phyloP scores from a whole-genome alignment of 345 rosid genomes.

The Cardamine occulta region DNA sequence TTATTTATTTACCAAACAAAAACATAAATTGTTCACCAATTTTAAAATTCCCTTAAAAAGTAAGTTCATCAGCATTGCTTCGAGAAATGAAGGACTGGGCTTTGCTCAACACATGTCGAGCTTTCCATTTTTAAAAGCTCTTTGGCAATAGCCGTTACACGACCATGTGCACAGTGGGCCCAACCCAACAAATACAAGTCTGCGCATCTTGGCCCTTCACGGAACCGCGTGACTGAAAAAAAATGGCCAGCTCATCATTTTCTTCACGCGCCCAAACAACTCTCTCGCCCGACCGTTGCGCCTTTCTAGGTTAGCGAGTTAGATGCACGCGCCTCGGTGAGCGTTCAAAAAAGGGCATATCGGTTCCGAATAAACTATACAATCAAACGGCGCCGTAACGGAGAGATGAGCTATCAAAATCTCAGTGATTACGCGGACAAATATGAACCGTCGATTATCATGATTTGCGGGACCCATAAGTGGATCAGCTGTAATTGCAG shows the following conservation, averaged over 20 bases:
- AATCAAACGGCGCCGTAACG: constrained; percentile 37
- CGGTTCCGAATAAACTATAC: constrained; percentile 19
- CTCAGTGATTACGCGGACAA: constrained; percentile 4
- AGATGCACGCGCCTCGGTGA: constrained; percentile 29
- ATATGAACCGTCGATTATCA: constrained; percentile 29
- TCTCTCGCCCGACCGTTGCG: constrained; percentile 32
- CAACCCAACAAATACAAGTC: constrained; percentile 21
- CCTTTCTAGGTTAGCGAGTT: neutral
- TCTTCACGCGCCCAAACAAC: constrained; percentile 30
- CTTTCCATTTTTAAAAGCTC: neutral
- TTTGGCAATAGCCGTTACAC: constrained; percentile 35
- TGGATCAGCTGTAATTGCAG: constrained; percentile 36
- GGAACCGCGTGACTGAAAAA: constrained; percentile 38
- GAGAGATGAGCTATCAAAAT: constrained; percentile 38
- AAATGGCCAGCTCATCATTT: constrained; percentile 36
- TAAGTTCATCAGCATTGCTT: constrained; percentile 1
- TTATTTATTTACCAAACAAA: constrained; percentile 23
- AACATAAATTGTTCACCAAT: constrained; percentile 13
- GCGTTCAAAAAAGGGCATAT: neutral
- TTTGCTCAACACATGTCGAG: neutral
- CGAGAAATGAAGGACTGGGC: constrained; percentile 1
- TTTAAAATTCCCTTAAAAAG: neutral
- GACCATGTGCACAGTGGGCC: constrained; percentile 38
- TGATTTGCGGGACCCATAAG: constrained; percentile 26
- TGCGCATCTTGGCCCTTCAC: constrained; percentile 35